Percentiles rank a stretch among this genome's conserved stretches.
These are phyloP conservation scores for Verbena officinalis DNA, from an alignment of 257 asterid species.

Conservation along the genomic window DNA sequence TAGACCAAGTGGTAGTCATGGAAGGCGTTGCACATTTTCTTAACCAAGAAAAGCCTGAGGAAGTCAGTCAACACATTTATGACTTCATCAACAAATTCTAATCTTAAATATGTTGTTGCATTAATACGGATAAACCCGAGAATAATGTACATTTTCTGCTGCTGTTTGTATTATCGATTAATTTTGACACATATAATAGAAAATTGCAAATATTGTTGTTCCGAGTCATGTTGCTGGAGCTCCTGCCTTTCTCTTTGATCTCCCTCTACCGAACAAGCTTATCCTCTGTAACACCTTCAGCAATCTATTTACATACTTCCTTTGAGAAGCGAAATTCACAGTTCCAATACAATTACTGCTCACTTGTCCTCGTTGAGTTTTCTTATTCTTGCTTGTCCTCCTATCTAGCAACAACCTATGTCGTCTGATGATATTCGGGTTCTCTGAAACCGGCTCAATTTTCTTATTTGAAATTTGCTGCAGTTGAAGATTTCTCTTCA, in stretches of 20 bases:
- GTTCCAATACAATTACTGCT: conserved; percentile 57
- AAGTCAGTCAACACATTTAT: not conserved
- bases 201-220: not conserved
- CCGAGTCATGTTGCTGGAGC: not conserved
- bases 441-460: conserved; percentile 33
- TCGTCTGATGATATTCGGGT: conserved; percentile 21
- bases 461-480: conserved; percentile 38
- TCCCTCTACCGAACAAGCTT: conserved; percentile 53
- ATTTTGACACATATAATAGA: not conserved
- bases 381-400: conserved; percentile 53
- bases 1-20: not conserved
- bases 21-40: conserved; percentile 2
- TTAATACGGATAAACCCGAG: too few species aligned
- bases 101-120: too few species aligned
- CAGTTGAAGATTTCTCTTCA: conserved; percentile 53
- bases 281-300: conserved; percentile 52
- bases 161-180: not conserved
- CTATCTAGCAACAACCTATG: conserved; percentile 40
- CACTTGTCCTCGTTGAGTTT: conserved; percentile 40
- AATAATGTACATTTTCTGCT: not conserved
- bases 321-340: conserved; percentile 58
- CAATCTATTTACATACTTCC: conserved; percentile 50
- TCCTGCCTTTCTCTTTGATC: conserved; percentile 41
- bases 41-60: not conserved
- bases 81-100: conserved; percentile 1